phyloP scores from a whole-genome alignment of 805 yeast genomes.

The Clavispora carvajalis region DNA sequence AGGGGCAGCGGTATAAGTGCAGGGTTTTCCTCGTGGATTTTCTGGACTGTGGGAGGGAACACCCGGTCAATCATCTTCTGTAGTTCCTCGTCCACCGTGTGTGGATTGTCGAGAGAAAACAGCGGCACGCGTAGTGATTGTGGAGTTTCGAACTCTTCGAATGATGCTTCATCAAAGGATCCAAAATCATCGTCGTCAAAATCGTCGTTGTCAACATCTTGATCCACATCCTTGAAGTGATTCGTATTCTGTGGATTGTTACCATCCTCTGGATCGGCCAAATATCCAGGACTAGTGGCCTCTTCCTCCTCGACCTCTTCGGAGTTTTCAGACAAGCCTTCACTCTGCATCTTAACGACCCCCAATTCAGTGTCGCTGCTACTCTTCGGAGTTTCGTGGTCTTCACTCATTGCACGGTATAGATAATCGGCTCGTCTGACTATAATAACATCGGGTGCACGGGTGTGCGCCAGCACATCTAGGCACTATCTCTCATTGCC shows the following conservation, averaged over 20 bases:
- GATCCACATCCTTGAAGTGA: neutral
- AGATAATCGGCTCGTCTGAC: too few relatives aligned
- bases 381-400: too few relatives aligned
- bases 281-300: too few relatives aligned
- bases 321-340: too few relatives aligned
- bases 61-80: slow-evolving; percentile 8
- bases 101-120: slow-evolving; percentile 1
- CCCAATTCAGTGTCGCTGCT: too few relatives aligned
- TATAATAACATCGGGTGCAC: too few relatives aligned
- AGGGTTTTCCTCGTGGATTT: neutral
- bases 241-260: neutral
- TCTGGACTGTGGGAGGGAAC: slow-evolving; percentile 4
- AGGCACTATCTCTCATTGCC: too few relatives aligned
- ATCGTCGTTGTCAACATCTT: slow-evolving; percentile 9
- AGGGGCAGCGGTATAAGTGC: slow-evolving; percentile 21
- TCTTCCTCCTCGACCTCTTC: neutral
- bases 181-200: slow-evolving; percentile 35
- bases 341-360: too few relatives aligned
- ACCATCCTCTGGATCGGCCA: too few relatives aligned
- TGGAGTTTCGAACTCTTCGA: slow-evolving; percentile 18
- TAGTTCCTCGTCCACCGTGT: slow-evolving; percentile 3
- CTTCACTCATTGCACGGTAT: too few relatives aligned
- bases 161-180: slow-evolving; percentile 32
- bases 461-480: too few relatives aligned
- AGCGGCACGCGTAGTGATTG: neutral